These are phyloP conservation scores for Antarctomyces pellizariae DNA, from an alignment of 495 filamentous ascomycete species.

Conservation along the genomic window DNA sequence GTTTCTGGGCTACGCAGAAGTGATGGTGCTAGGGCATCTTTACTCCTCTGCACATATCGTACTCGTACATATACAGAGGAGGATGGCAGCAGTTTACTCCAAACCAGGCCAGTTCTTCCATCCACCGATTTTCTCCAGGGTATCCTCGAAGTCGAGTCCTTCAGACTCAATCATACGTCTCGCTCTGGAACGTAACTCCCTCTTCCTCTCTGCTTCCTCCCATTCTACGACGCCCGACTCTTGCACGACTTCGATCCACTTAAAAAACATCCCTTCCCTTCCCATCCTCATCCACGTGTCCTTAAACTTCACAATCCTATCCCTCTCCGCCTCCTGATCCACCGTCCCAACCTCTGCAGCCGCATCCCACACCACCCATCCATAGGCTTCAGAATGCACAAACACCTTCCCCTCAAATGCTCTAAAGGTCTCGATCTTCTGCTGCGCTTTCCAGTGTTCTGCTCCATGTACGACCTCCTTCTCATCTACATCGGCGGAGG, in stretches of 20 bases:
- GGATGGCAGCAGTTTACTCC: too few relatives aligned
- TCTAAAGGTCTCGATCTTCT: too few relatives aligned
- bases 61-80: too few relatives aligned
- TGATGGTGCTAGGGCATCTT: too few relatives aligned
- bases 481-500: too few relatives aligned
- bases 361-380: slow-evolving; percentile 37
- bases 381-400: slow-evolving; percentile 35
- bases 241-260: slow-evolving; percentile 68
- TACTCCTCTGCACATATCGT: too few relatives aligned
- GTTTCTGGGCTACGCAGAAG: too few relatives aligned
- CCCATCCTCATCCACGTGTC: slow-evolving; percentile 44
- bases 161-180: slow-evolving; percentile 43
- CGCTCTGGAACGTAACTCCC: slow-evolving; percentile 39
- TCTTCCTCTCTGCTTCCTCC: slow-evolving; percentile 40
- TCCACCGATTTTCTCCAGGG: slow-evolving; percentile 51
- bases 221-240: slow-evolving; percentile 46
- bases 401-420: slow-evolving; percentile 40
- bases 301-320: slow-evolving; percentile 45
- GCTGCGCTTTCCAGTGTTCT: too few relatives aligned
- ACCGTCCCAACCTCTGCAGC: slow-evolving; percentile 25
- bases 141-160: slow-evolving; percentile 51
- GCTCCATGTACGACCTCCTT: too few relatives aligned
- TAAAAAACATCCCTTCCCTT: slow-evolving; percentile 66
- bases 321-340: slow-evolving; percentile 27
- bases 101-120: slow-evolving; percentile 35